Conservation (phyloP, 495 filamentous ascomycete genomes). For the Penicillium silybi region DNA sequence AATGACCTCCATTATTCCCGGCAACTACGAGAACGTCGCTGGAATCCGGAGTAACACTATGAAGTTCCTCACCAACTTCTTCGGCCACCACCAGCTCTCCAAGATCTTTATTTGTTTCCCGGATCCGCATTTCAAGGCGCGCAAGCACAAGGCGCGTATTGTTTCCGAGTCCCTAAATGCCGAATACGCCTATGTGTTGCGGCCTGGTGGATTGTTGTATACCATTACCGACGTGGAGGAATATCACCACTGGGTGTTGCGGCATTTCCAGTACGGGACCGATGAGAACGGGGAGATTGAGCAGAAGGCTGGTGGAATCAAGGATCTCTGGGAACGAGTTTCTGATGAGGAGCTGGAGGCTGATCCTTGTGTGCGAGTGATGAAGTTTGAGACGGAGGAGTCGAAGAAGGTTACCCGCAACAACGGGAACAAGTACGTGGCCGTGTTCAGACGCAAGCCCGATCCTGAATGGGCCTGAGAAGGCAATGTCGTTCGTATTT, state of each 20-base stretch:
- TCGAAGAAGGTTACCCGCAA: conserved; percentile 95
- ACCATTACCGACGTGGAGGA: conserved; percentile 98
- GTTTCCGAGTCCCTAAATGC: conserved; percentile 81
- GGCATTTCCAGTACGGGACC: conserved; percentile 59
- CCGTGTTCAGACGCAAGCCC: conserved; percentile 73
- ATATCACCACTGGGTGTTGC: conserved; percentile 86
- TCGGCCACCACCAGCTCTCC: conserved; percentile 65
- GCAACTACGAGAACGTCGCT: conserved; percentile 75
- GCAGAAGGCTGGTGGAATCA: conserved; percentile 41
- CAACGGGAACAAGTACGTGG: conserved; percentile 81
- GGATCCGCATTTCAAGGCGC: conserved; percentile 94
- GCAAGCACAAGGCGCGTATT: conserved; percentile 95
- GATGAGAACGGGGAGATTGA: conserved; percentile 24
- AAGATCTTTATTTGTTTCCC: conserved; percentile 98
- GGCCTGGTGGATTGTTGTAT: conserved; percentile 80
- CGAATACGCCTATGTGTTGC: conserved; percentile 87
- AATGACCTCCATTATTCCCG: conserved; percentile 24
- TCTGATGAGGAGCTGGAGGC: conserved; percentile 60
- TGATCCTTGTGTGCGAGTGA: conserved; percentile 75
- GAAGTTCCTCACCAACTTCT: conserved; percentile 98
- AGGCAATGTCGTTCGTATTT: background rate
- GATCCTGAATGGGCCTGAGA: conserved; percentile 65
- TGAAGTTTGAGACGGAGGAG: conserved; percentile 89
- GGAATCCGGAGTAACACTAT: conserved; percentile 91
- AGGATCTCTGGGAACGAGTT: conserved; percentile 51